These are phyloP conservation scores for Ustilago xerochloae DNA, from an alignment of 1,284 basidiomycete species.

Conservation along the genomic window DNA sequence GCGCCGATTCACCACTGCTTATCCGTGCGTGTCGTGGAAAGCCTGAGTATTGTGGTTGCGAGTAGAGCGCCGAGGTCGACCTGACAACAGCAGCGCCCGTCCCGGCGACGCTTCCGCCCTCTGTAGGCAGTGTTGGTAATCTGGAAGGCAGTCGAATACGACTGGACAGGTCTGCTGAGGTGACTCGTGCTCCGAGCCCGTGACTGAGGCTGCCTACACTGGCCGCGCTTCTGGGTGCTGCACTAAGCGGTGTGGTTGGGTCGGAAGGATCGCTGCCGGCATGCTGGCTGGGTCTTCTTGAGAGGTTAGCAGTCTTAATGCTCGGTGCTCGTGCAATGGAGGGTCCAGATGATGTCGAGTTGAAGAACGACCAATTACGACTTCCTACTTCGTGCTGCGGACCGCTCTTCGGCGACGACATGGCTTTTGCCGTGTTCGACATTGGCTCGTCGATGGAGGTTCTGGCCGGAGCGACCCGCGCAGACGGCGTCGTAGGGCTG, in stretches of 20 bases:
- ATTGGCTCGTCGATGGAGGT: constrained; percentile 14
- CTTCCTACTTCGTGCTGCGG: constrained; percentile 13
- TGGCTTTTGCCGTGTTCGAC: constrained; percentile 3
- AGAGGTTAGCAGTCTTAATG: constrained; percentile 25
- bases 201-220: constrained; percentile 9
- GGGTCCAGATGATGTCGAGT: constrained; percentile 22
- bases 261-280: constrained; percentile 9
- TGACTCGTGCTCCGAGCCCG: constrained; percentile 11
- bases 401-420: constrained; percentile 7
- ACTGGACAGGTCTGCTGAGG: constrained; percentile 23
- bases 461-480: constrained; percentile 1
- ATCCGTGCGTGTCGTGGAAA: constrained; percentile 35
- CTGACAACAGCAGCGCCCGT: constrained; percentile 7
- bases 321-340: constrained; percentile 34
- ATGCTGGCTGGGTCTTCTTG: constrained; percentile 1
- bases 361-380: constrained; percentile 61
- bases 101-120: constrained; percentile 7
- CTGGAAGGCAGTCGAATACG: constrained; percentile 26
- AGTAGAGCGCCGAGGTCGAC: constrained; percentile 27
- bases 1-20: constrained; percentile 34
- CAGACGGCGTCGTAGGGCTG: not conserved
- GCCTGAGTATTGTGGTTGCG: constrained; percentile 13
- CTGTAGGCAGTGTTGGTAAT: constrained; percentile 31
- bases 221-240: not conserved
- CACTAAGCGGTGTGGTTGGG: constrained; percentile 11